Evolutionary conservation across 2,329 filamentous ascomycete species (phyloP), one percentile per base, ranked within the genome.

Genomic region (Fonsecaea nubica): DNA sequence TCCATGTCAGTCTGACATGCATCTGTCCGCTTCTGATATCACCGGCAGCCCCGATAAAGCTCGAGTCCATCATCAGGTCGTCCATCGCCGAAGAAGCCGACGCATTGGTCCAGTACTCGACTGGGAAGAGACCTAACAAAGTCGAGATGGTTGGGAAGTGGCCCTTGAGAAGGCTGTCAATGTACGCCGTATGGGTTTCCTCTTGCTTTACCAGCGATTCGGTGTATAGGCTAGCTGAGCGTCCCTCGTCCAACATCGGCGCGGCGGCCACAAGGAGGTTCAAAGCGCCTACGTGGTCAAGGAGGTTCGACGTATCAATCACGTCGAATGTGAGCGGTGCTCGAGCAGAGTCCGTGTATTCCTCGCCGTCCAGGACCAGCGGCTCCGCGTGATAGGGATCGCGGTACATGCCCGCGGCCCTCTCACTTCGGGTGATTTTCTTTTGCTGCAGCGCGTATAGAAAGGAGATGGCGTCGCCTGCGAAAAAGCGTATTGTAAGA

Each of bases 241-340:
- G 75, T 1, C 72, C 69, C 7, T 75, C 58, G 5, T 78, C 80
- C 9, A 89, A 76, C 8, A 89, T 69, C 1, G 85, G 84, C 0
- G 76, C 70, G 0, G 81, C 75, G 0, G 85, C 79, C 15, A 81
- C 72, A 5, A 86, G 71, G 15, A 85, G 10, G 67, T 84, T 84
- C 8, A 86, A 64, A 10, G 73, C 64, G 18, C 82, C 83, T 7
- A 82, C 21, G 58, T 80, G 77, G 63, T 84, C 82, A 1, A 77
- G 73, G 10, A 86, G 74, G 60, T 81, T 82, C 62, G 74, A 86
- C 0, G 85, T 86, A 67, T 89, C 86, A 62, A 89, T 84, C 3
- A 84, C 77, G 71, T 88, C 81, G 70, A 89, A 89, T 3, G 62
- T 53, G 4, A 69, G 74, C 0, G 84, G 82, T 0, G 78, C 81